Evolutionary conservation across 495 filamentous ascomycete genomes (phyloP).

Genomic region (Talaromyces adpressus): DNA sequence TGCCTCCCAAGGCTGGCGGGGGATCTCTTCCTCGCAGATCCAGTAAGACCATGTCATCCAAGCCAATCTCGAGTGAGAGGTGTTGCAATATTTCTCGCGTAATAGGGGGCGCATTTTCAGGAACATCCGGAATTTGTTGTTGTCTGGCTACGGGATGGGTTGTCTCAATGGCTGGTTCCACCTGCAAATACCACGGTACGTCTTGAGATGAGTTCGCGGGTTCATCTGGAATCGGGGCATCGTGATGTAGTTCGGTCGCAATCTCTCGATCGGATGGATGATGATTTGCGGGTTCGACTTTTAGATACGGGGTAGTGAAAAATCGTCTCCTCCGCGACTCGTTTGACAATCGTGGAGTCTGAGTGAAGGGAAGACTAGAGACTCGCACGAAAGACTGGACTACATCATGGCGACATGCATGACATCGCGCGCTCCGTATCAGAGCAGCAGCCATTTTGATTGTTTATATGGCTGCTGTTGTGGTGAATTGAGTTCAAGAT

Average conservation of each 20-base stretch:
- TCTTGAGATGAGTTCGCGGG: constrained; percentile 12
- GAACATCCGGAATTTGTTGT: constrained; percentile 68
- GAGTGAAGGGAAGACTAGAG: constrained; percentile 17
- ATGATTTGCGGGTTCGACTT: background rate
- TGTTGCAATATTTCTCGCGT: constrained; percentile 69
- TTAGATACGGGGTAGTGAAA: background rate
- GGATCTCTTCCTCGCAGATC: constrained; percentile 82
- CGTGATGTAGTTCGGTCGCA: background rate
- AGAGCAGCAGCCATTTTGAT: constrained; percentile 25
- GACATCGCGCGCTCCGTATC: constrained; percentile 21
- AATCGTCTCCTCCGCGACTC: constrained; percentile 13
- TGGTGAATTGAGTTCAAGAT: background rate
- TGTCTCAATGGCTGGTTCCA: constrained; percentile 43
- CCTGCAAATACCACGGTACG: constrained; percentile 84
- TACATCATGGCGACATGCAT: constrained; percentile 20
- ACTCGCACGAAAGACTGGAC: constrained; percentile 20
- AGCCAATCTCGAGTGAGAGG: constrained; percentile 70
- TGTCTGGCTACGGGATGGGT: constrained; percentile 48
- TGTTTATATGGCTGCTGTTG: background rate
- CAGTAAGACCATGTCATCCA: constrained; percentile 68
- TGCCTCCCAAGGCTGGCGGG: constrained; percentile 76
- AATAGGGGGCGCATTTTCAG: constrained; percentile 63
- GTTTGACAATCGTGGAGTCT: constrained; percentile 12
- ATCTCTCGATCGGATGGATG: background rate
- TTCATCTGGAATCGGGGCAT: background rate